A percentile compares a stretch with the other conserved stretches of the same genome.
phyloP scores from a whole-genome alignment of 2,329 filamentous ascomycete species.

The Cercospora sojina region DNA sequence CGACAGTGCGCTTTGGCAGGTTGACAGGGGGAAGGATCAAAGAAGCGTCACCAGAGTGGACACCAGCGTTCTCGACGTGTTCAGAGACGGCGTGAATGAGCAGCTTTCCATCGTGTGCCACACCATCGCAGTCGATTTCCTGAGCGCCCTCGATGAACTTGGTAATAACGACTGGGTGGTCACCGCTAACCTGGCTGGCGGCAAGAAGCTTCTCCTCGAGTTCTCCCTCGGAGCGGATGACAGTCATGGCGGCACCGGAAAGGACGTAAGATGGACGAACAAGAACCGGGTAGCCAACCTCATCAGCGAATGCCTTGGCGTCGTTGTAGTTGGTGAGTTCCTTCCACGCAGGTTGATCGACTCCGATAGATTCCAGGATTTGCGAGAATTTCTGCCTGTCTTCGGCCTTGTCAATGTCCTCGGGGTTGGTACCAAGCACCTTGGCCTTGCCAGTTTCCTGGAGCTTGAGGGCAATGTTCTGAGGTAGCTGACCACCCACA shows the following conservation, averaged over 20 bases:
- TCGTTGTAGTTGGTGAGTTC: constrained; percentile 87
- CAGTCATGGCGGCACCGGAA: constrained; percentile 97
- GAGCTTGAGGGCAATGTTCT: constrained; percentile 93
- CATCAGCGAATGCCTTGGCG: constrained; percentile 80
- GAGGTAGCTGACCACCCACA: constrained; percentile 91
- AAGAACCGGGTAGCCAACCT: constrained; percentile 89
- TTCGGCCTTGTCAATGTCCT: constrained; percentile 96
- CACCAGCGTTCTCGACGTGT: constrained; percentile 95
- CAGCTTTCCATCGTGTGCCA: constrained; percentile 81
- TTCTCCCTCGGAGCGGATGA: constrained; percentile 83
- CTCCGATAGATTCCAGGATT: constrained; percentile 92
- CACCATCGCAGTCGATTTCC: constrained; percentile 95
- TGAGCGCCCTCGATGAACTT: constrained; percentile 97
- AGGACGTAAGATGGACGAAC: constrained; percentile 94
- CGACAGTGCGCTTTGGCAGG: constrained; percentile 74
- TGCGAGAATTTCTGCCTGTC: constrained; percentile 98
- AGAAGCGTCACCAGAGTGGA: constrained; percentile 96
- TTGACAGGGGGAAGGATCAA: constrained; percentile 83
- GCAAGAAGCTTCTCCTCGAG: constrained; percentile 93
- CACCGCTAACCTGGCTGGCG: constrained; percentile 84
- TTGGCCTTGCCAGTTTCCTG: constrained; percentile 89
- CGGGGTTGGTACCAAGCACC: constrained; percentile 86
- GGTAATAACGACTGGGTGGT: constrained; percentile 96
- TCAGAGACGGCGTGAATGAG: constrained; percentile 90
- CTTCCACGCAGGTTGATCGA: constrained; percentile 97